Conservation (phyloP, 2,329 filamentous ascomycete genomes). For the Biscogniauxia marginata region DNA sequence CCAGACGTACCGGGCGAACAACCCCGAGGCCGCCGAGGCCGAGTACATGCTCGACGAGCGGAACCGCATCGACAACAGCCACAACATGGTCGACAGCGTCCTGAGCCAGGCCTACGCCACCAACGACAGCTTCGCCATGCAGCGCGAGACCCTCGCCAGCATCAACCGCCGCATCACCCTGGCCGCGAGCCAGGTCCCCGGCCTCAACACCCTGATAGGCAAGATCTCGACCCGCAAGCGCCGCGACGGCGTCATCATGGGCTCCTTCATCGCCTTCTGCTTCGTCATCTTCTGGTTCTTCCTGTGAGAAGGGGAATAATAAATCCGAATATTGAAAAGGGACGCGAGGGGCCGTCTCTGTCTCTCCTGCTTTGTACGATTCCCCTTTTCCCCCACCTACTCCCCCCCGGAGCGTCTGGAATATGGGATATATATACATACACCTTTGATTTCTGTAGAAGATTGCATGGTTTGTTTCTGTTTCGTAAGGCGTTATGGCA, state of each 20-base stretch:
- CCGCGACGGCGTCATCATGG: conserved; percentile 91
- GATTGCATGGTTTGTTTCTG: background rate
- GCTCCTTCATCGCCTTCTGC: conserved; percentile 86
- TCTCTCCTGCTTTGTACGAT: background rate
- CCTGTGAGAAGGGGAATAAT: conserved; percentile 45
- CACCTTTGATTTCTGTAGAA: background rate
- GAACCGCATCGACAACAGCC: conserved; percentile 79
- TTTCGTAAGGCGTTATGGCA: background rate
- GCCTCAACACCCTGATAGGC: conserved; percentile 86
- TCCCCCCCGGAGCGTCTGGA: too few species aligned
- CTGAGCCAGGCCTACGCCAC: conserved; percentile 95
- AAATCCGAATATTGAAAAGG: background rate
- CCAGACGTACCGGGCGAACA: conserved; percentile 77
- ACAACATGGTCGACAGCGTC: conserved; percentile 85
- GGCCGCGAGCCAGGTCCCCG: conserved; percentile 87
- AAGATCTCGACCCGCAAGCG: conserved; percentile 94
- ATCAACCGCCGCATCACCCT: conserved; percentile 89
- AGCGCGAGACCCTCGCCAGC: conserved; percentile 82
- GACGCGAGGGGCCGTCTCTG: background rate
- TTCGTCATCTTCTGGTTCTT: conserved; percentile 84
- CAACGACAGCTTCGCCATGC: conserved; percentile 83
- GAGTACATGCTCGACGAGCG: conserved; percentile 98
- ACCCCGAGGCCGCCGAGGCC: conserved; percentile 80
- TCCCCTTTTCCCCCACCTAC: background rate
- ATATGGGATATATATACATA: background rate